Evolutionary conservation across 768 basidiomycete species (phyloP).

Genomic region (Lentinula lateritia): DNA sequence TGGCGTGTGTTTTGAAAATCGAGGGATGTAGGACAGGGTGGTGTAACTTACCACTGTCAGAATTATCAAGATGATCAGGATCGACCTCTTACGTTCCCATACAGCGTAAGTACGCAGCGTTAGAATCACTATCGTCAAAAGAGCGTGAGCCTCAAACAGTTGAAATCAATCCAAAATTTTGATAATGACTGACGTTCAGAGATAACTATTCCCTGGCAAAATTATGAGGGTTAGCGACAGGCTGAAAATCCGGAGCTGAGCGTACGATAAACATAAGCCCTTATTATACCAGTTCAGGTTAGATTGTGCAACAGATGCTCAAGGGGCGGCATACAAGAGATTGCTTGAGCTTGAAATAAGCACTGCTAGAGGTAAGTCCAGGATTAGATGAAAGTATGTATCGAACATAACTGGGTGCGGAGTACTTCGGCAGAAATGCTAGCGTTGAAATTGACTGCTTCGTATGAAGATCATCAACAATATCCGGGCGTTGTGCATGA

Average conservation of each 20-base stretch:
- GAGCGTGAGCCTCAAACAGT: neutral
- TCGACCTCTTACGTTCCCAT: conserved; percentile 31
- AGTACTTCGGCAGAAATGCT: neutral
- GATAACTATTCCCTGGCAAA: neutral
- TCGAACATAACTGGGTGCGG: neutral
- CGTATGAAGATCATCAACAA: neutral
- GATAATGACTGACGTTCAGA: neutral
- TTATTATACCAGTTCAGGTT: neutral
- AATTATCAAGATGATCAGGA: conserved; percentile 24
- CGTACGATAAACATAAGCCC: neutral
- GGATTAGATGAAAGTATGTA: neutral
- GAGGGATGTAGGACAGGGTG: neutral
- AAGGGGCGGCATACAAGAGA: neutral
- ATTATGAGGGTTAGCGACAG: neutral
- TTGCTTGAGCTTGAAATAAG: neutral
- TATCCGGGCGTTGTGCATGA: neutral
- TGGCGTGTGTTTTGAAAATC: neutral
- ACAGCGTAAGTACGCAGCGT: conserved; percentile 40
- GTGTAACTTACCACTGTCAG: conserved; percentile 17
- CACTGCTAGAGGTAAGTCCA: neutral
- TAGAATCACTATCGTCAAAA: conserved; percentile 24
- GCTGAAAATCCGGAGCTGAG: neutral
- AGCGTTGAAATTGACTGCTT: neutral
- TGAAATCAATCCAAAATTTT: neutral
- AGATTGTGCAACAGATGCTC: neutral